These are phyloP conservation scores for Cyphellophora europaea DNA, from an alignment of 2,329 filamentous ascomycete species.

Conservation along the genomic window DNA sequence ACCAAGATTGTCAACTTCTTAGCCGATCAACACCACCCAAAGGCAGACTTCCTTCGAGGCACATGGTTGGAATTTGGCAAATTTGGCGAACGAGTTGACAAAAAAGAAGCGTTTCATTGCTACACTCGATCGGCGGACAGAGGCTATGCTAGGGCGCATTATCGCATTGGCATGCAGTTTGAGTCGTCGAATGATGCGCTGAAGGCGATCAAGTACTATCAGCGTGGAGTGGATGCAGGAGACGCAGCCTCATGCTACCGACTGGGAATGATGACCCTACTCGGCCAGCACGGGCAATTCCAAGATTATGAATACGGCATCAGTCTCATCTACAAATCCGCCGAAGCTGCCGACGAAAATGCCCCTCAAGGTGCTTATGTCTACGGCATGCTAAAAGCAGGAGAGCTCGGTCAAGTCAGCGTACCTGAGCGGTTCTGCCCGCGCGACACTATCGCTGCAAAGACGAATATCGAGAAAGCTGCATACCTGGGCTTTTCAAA, in stretches of 20 bases:
- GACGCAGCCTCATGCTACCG: constrained; percentile 87
- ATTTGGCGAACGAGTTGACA: constrained; percentile 82
- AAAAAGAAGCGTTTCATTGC: constrained; percentile 83
- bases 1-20: constrained; percentile 87
- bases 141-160: constrained; percentile 81
- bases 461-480: constrained; percentile 89
- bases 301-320: constrained; percentile 73
- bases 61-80: constrained; percentile 99
- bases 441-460: constrained; percentile 62
- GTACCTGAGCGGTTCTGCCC: constrained; percentile 65
- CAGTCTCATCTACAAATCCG: constrained; percentile 73
- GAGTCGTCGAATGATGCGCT: constrained; percentile 87
- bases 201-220: constrained; percentile 87
- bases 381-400: constrained; percentile 85
- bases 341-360: constrained; percentile 86
- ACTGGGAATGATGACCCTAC: constrained; percentile 92
- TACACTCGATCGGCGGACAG: constrained; percentile 72
- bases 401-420: constrained; percentile 82
- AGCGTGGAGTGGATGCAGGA: constrained; percentile 64
- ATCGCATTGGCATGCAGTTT: constrained; percentile 96
- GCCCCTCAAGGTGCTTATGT: constrained; percentile 93
- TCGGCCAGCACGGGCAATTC: constrained; percentile 83
- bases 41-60: constrained; percentile 85
- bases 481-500: constrained; percentile 94
- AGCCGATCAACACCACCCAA: constrained; percentile 83